These are phyloP conservation scores for Cercospora citrullina DNA, from an alignment of 2,329 filamentous ascomycete genomes.

Conservation along the genomic window DNA sequence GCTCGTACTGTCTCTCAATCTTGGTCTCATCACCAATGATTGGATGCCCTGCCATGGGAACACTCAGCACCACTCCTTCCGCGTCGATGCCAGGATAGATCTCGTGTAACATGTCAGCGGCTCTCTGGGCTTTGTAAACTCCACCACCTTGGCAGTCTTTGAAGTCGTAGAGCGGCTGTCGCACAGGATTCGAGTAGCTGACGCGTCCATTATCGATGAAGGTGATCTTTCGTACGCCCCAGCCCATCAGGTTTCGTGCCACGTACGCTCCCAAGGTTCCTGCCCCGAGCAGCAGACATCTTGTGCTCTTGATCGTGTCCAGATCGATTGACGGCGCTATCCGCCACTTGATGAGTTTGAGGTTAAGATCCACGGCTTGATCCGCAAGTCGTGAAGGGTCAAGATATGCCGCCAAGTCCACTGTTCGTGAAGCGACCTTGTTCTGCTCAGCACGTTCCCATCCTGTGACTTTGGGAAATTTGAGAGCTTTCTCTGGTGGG, in stretches of 20 bases:
- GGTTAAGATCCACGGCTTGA: constrained; percentile 90
- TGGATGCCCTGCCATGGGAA: constrained; percentile 94
- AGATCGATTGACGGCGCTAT: constrained; percentile 86
- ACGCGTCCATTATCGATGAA: constrained; percentile 93
- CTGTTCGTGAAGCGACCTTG: constrained; percentile 74
- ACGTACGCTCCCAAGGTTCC: constrained; percentile 95
- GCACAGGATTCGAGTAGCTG: constrained; percentile 93
- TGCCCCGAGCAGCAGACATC: constrained; percentile 85
- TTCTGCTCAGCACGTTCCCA: constrained; percentile 85
- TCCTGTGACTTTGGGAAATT: constrained; percentile 78
- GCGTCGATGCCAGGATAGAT: constrained; percentile 91
- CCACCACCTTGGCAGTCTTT: constrained; percentile 85
- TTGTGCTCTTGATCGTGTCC: constrained; percentile 84
- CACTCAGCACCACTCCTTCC: constrained; percentile 75
- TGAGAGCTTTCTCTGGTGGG: constrained; percentile 43
- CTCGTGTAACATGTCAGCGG: constrained; percentile 74
- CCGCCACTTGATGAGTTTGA: constrained; percentile 99
- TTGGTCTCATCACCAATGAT: constrained; percentile 67
- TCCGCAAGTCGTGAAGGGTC: constrained; percentile 85
- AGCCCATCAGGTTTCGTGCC: constrained; percentile 85
- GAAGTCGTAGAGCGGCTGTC: constrained; percentile 89
- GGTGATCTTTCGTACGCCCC: constrained; percentile 93
- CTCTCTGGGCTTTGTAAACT: constrained; percentile 75
- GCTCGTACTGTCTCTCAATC: constrained; percentile 72
- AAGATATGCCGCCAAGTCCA: constrained; percentile 89